Base-by-base conservation (phyloP, 169 alveolate genomes). In the Cryptosporidium ubiquitum region DNA sequence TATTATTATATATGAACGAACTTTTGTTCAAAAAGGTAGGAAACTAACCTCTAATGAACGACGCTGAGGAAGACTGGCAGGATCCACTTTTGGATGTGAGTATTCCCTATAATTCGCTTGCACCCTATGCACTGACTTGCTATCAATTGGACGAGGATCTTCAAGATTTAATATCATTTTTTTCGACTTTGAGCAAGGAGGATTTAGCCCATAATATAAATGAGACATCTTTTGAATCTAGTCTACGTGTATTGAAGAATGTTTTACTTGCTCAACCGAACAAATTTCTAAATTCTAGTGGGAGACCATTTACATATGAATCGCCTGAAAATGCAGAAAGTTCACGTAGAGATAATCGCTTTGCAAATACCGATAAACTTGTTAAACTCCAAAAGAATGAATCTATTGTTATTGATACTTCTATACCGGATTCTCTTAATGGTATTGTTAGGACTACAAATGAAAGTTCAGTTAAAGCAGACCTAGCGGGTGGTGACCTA, bases 31-130 rank as follows among this genome's bases (percentile, higher is more conserved):
- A n/a, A 12, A 55, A 23, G 31, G 23, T 20, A 33, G 49, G 68
- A 58, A 64, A 64, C 49, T 18, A 64, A 33, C 71, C 49, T 10
- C 71, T 20, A 37, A 64, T 64, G 71, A 64, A 64, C n/a, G 71
- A 37, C 31, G 5, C 49, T 6, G 89, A 79, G 29, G 89, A 79
- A 20, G 89, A 79, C 37, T 79, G 89, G 89, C 79, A 79, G 40
- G 89, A 79, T 69, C 89, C 89, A 42, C 58, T 79, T 14, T 64
- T 79, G 42, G 89, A 79, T 79, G 66, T 79, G 66, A 79, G 89
- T 47, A 42, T 66, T 61, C 89, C 89, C 12, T 79, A 79, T 42
- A 79, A 58, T 26, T 79, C 89, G 26, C 58, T 64, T 79, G 73
- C 89, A 79, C 73, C 89, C 14, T 47, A 31, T 12, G 75, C 58